Evolutionary conservation across 352 stramenopile genomes (phyloP).

Genomic region (Globisporangium cylindrosporum): DNA sequence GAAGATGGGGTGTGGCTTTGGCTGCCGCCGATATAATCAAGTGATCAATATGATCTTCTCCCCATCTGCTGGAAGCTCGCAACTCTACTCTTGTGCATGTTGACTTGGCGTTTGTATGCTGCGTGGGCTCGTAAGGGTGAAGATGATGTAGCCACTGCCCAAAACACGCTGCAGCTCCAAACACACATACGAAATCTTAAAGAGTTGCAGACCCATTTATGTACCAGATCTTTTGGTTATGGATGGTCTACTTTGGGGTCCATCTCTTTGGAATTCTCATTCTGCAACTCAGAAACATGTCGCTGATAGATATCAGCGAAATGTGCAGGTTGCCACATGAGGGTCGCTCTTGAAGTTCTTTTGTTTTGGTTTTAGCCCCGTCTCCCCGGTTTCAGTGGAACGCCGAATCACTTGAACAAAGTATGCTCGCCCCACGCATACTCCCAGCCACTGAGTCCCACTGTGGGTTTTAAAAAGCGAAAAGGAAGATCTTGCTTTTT

Average conservation of each 20-base stretch:
- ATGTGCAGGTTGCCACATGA: neutral
- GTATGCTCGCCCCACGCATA: neutral
- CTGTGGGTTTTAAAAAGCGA: constrained; percentile 1
- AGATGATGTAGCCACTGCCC: neutral
- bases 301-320: too few relatives aligned
- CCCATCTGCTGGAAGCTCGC: neutral
- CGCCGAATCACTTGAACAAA: constrained; percentile 3
- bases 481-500: constrained; percentile 1
- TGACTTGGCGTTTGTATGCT: neutral
- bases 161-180: neutral
- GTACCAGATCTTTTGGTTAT: neutral
- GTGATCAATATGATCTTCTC: neutral
- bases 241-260: neutral
- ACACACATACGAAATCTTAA: neutral
- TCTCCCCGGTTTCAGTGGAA: constrained; percentile 3
- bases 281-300: neutral
- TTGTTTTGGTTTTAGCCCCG: neutral
- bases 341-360: neutral
- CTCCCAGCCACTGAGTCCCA: neutral
- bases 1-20: neutral
- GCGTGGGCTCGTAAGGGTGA: neutral
- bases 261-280: neutral
- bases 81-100: neutral
- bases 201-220: neutral
- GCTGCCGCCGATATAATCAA: neutral